Base-by-base conservation (phyloP, 2,329 filamentous ascomycete species). In the Mariannaea sp. region DNA sequence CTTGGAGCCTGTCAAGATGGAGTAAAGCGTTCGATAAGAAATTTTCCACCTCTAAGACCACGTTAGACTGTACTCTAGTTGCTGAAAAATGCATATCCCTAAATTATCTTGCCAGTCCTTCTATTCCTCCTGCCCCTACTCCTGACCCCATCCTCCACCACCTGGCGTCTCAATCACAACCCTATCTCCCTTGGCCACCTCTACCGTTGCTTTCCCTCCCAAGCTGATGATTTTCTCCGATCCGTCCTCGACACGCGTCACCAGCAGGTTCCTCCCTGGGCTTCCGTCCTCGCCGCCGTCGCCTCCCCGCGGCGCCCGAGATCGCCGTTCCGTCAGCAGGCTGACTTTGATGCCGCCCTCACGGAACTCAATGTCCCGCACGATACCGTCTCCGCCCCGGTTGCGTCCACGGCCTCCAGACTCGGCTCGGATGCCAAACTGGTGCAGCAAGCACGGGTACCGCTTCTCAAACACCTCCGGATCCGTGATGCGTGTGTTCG, bases 401-500 rank as follows among this genome's bases (percentile, higher is more conserved):
- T 88, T 83, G 67, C 82, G 78, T 0, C 90, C 90, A 4, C 69
- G 88, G 12, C 68, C 67, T 7, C 64, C 66, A 3, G 82, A 86
- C 0, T 82, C 85, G 1, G 73, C 60, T 1, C 89, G 74, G 8
- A 93, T 73, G 10, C 80, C 79, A 69, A 92, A 93, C 60, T 88
- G 81, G 5, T 86, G 78, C 27, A 94, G 73, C 1, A 94, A 51
- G 32, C 62, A 64, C 0, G 89, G 89, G 65, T 92, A 92, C 7
- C 89, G 76, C 22, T 87, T 79, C 73, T 93, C 89, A 59, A 93
- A 89, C 6, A 92, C 82, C 68, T 94, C 90, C 0, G 86, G 80
- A 67, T 93, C 90, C 0, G 89, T 92, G 66, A 92, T 93, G 12
- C 89, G 81, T 3, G 89, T 93, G 70, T 94, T 94, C 6, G 90